phyloP scores from a whole-genome alignment of 148 eudicot species.

The Rhododendron henanense region DNA sequence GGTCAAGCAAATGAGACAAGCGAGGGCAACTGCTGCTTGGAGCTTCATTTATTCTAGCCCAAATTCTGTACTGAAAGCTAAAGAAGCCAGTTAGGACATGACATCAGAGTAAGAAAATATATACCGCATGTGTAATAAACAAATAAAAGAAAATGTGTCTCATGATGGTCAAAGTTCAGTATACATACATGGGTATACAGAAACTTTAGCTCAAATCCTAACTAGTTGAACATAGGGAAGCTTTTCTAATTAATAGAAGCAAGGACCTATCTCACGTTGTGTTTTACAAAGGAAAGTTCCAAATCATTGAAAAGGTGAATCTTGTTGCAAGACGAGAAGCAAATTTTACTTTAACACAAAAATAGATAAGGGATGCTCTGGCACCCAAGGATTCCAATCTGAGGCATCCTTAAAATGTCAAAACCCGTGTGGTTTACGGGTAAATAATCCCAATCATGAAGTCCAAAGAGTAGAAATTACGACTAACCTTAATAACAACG shows the following conservation, averaged over 20 bases:
- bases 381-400: background rate
- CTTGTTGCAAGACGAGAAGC: background rate
- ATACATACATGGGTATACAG: background rate
- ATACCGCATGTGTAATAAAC: background rate
- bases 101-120: background rate
- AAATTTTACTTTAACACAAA: background rate
- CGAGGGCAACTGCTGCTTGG: constrained; percentile 30
- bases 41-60: constrained; percentile 42
- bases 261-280: background rate
- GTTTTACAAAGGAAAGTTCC: background rate
- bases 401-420: background rate
- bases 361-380: background rate
- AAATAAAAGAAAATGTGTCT: background rate
- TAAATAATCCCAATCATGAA: background rate
- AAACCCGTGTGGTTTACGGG: background rate
- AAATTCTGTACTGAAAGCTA: constrained; percentile 14
- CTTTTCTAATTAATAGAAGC: constrained; percentile 2
- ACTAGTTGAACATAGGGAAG: background rate
- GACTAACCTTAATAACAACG: constrained; percentile 5
- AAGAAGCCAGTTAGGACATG: constrained; percentile 6
- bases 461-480: background rate
- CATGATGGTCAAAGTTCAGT: background rate
- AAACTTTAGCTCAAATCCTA: background rate
- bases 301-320: background rate
- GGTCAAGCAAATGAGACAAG: constrained; percentile 38